phyloP scores from a whole-genome alignment of 345 rosid species.

The Hibiscus tridactylites region DNA sequence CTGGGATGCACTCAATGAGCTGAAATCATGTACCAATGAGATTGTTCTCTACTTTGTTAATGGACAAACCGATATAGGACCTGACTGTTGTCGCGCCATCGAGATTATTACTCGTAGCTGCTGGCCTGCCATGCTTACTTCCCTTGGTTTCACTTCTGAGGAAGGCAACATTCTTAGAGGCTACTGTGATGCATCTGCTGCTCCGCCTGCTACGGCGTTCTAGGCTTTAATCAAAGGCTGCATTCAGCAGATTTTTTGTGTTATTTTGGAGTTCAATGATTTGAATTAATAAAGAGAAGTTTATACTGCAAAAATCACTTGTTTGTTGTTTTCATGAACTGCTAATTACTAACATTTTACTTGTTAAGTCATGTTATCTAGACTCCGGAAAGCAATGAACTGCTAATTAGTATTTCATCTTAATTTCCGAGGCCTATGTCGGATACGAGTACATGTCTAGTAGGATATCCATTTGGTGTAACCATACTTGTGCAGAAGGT shows the following conservation, averaged over 20 bases:
- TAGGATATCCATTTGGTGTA: too few relatives aligned
- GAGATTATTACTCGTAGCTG: constrained; percentile 45
- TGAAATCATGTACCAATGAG: constrained; percentile 64
- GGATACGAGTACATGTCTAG: too few relatives aligned
- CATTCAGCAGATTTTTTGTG: not conserved
- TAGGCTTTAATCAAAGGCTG: not conserved
- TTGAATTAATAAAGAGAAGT: not conserved
- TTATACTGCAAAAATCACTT: not conserved
- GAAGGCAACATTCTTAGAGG: constrained; percentile 51
- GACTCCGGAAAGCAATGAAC: too few relatives aligned
- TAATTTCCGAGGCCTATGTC: too few relatives aligned
- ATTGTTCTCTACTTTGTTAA: constrained; percentile 51
- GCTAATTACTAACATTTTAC: too few relatives aligned
- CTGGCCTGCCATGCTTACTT: constrained; percentile 82
- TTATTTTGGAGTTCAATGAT: not conserved
- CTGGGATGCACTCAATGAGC: constrained; percentile 57
- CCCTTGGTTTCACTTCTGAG: constrained; percentile 52
- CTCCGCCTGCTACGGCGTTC: constrained; percentile 9
- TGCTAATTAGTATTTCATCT: too few relatives aligned
- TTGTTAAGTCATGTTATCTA: too few relatives aligned
- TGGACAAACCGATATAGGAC: constrained; percentile 50
- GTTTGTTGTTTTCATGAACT: not conserved
- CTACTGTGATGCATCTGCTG: constrained; percentile 41
- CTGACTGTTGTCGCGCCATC: constrained; percentile 51
- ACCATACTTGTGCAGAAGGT: too few relatives aligned